Conservation (phyloP, 2,329 filamentous ascomycete genomes). For the Mariannaea elegans region DNA sequence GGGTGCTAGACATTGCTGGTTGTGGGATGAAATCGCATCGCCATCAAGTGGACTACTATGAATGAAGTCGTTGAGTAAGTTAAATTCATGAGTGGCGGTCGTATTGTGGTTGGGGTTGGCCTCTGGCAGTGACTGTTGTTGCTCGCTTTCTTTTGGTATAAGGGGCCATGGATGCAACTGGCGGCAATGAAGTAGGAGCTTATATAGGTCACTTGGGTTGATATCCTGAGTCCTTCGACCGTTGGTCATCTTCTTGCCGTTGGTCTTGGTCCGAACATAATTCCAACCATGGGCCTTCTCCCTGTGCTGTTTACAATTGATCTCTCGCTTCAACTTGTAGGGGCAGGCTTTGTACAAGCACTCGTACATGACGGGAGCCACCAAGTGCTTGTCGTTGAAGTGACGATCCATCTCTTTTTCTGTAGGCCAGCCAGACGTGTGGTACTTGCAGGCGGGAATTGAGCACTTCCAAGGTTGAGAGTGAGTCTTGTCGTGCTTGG, state of each 20-base stretch:
- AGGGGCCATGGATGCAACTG: no score
- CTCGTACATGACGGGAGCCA: slow-evolving; percentile 80
- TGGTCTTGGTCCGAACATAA: slow-evolving; percentile 94
- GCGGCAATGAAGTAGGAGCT: no score
- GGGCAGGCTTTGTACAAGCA: slow-evolving; percentile 86
- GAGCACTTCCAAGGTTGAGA: slow-evolving; percentile 96
- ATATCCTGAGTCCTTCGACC: no score
- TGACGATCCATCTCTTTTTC: slow-evolving; percentile 98
- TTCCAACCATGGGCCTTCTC: slow-evolving; percentile 93
- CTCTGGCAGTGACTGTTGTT: no score
- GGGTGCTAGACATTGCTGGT: no score
- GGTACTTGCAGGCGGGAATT: slow-evolving; percentile 85
- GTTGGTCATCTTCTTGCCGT: slow-evolving; percentile 75
- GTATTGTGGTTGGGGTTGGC: no score
- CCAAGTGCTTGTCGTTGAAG: slow-evolving; percentile 93
- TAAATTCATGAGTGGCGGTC: no score
- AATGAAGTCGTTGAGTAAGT: no score
- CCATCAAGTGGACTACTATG: no score
- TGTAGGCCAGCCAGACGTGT: slow-evolving; percentile 90
- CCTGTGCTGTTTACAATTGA: slow-evolving; percentile 99
- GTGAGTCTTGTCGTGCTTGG: slow-evolving; percentile 98
- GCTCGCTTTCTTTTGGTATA: no score
- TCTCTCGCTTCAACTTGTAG: slow-evolving; percentile 95
- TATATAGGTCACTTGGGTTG: no score
- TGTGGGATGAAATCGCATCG: no score